A percentile compares a stretch with the other conserved stretches of the same genome.
Conservation (phyloP, 179 eudicot species). For the Pouteria campechiana region DNA sequence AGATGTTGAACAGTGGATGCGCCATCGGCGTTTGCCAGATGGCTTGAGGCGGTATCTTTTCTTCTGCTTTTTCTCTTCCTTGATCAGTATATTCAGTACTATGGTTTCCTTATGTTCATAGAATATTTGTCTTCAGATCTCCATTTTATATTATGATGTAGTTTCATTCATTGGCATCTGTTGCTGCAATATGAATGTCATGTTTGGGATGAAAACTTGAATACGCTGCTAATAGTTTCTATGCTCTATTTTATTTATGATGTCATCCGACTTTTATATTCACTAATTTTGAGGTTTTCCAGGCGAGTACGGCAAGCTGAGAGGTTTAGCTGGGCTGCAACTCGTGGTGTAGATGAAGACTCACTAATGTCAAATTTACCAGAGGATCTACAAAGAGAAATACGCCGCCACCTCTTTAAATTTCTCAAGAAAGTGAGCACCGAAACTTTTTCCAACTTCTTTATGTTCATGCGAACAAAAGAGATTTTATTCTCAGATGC, state of each 20-base stretch:
- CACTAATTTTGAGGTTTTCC: too few species aligned
- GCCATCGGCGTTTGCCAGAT: slow-evolving; percentile 80
- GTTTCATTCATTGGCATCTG: background rate
- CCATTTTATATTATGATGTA: too few species aligned
- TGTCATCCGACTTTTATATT: too few species aligned
- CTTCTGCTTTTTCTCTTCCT: background rate
- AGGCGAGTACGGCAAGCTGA: slow-evolving; percentile 72
- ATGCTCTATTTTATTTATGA: too few species aligned
- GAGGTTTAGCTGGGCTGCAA: slow-evolving; percentile 76
- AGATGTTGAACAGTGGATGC: slow-evolving; percentile 94
- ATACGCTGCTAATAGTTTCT: too few species aligned
- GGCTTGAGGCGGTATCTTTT: slow-evolving; percentile 45
- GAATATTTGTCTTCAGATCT: background rate
- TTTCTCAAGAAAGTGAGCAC: slow-evolving; percentile 47
- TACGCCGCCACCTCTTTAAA: slow-evolving; percentile 58
- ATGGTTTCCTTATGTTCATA: background rate
- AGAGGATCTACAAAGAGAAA: slow-evolving; percentile 83
- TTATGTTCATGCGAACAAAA: too few species aligned
- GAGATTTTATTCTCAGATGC: too few species aligned
- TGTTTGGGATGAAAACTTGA: too few species aligned
- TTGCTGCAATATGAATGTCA: too few species aligned
- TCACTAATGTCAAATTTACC: slow-evolving; percentile 64
- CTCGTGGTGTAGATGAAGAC: slow-evolving; percentile 73
- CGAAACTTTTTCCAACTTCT: too few species aligned
- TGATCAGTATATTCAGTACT: background rate